A percentile compares a stretch with the other conserved stretches of the same genome.
phyloP scores from a whole-genome alignment of 129 eudicot species.

The Arctium minus region DNA sequence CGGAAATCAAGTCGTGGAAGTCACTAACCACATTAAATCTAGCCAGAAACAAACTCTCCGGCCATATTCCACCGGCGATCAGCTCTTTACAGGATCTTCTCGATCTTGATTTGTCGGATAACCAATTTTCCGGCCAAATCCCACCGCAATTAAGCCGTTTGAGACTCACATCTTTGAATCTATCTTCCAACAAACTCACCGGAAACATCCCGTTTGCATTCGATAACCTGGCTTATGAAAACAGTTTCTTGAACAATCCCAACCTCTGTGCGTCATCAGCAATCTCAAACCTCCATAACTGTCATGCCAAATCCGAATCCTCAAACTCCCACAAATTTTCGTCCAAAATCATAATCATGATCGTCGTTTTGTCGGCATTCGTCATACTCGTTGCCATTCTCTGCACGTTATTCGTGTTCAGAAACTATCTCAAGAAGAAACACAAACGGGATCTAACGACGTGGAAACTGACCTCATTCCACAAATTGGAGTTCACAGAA shows the following conservation, averaged over 20 bases:
- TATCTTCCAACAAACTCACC: constrained; percentile 63
- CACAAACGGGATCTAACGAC: constrained; percentile 45
- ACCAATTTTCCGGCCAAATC: constrained; percentile 69
- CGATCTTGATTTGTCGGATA: constrained; percentile 70
- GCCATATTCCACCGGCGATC: constrained; percentile 57
- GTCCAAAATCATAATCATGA: constrained; percentile 45
- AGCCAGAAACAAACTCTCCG: constrained; percentile 69
- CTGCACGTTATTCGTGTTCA: constrained; percentile 41
- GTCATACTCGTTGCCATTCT: constrained; percentile 29
- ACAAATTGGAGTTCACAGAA: constrained; percentile 61
- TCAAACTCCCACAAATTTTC: constrained; percentile 34
- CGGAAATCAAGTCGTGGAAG: constrained; percentile 59
- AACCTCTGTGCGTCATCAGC: constrained; percentile 49
- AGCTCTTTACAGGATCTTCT: constrained; percentile 60
- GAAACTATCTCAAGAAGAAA: constrained; percentile 58
- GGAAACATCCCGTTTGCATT: constrained; percentile 66
- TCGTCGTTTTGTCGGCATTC: constrained; percentile 48
- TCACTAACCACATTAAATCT: constrained; percentile 54
- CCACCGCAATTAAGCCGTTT: constrained; percentile 56
- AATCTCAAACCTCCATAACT: constrained; percentile 43
- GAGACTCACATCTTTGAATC: constrained; percentile 57
- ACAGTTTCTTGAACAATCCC: constrained; percentile 73
- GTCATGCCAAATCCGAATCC: constrained; percentile 30
- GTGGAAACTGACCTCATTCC: constrained; percentile 81
- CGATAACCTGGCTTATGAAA: constrained; percentile 62